A percentile compares a stretch with the other conserved stretches of the same genome.
Conservation (phyloP, 345 rosid genomes). For the Citrus reticulata region DNA sequence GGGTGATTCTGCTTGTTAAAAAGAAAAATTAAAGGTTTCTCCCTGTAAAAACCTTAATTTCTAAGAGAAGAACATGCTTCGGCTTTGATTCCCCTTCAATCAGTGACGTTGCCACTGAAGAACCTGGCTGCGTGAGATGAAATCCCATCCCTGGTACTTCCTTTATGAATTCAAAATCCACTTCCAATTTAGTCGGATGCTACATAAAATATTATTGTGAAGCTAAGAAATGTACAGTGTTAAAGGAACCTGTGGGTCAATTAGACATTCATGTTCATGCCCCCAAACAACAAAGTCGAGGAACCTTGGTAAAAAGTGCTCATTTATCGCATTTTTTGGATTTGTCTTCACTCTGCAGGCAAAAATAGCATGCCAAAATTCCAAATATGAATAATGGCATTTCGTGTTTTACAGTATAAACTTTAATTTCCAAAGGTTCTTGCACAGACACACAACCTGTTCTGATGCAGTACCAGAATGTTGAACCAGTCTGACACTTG, state of each 20-base stretch:
- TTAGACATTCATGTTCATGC: slow-evolving; percentile 94
- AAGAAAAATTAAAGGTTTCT: slow-evolving; percentile 12
- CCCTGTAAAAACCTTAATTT: slow-evolving; percentile 67
- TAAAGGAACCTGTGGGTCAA: slow-evolving; percentile 81
- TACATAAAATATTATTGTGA: neutral
- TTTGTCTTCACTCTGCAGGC: slow-evolving; percentile 82
- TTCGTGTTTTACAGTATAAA: neutral
- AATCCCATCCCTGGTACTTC: slow-evolving; percentile 99
- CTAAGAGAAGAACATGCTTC: slow-evolving; percentile 94
- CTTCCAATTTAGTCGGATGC: slow-evolving; percentile 28
- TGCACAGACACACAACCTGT: slow-evolving; percentile 55
- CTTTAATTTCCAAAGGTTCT: neutral
- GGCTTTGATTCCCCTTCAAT: slow-evolving; percentile 99
- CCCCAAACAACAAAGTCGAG: slow-evolving; percentile 98
- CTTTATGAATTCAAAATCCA: slow-evolving; percentile 46
- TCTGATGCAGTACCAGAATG: slow-evolving; percentile 96
- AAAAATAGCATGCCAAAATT: slow-evolving; percentile 4
- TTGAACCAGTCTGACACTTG: slow-evolving; percentile 93
- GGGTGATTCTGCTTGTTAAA: slow-evolving; percentile 4
- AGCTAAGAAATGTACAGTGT: neutral
- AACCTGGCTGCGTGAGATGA: slow-evolving; percentile 98
- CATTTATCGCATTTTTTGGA: slow-evolving; percentile 96
- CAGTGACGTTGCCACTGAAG: slow-evolving; percentile 97
- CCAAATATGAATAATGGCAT: neutral
- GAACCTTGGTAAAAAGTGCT: slow-evolving; percentile 94